Evolutionary conservation across 257 asterid species (phyloP).

Genomic region (Solanum chaucha): DNA sequence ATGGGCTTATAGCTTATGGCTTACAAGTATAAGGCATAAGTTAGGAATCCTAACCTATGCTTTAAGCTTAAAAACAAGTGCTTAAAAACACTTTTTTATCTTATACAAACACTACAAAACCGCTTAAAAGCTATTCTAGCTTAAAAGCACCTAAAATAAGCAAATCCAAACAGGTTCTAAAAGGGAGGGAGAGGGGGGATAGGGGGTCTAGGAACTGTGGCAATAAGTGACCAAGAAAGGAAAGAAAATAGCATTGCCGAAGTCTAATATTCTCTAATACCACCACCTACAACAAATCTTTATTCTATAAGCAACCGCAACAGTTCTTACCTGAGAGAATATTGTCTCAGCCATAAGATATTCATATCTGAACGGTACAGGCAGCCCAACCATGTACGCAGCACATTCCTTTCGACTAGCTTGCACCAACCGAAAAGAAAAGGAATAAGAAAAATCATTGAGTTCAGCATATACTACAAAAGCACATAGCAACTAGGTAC

Average conservation of each 20-base stretch:
- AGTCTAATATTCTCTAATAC: background rate
- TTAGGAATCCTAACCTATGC: no score
- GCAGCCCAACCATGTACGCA: slow-evolving; percentile 92
- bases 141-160: no score
- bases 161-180: no score
- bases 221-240: background rate
- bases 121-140: no score
- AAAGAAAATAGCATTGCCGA: background rate
- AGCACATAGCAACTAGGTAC: background rate
- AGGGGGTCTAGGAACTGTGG: background rate
- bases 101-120: no score
- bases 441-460: background rate
- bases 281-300: background rate
- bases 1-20: no score
- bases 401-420: slow-evolving; percentile 99
- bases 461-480: background rate
- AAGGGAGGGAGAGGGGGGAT: no score
- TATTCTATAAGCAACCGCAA: background rate
- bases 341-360: slow-evolving; percentile 99
- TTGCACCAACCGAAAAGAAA: slow-evolving; percentile 52
- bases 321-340: slow-evolving; percentile 75
- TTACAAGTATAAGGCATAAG: no score
- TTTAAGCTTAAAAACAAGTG: no score
- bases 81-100: no score
- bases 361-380: slow-evolving; percentile 93